Conservation (phyloP, 2,329 filamentous ascomycete genomes). For the Gnomoniopsis sp. region DNA sequence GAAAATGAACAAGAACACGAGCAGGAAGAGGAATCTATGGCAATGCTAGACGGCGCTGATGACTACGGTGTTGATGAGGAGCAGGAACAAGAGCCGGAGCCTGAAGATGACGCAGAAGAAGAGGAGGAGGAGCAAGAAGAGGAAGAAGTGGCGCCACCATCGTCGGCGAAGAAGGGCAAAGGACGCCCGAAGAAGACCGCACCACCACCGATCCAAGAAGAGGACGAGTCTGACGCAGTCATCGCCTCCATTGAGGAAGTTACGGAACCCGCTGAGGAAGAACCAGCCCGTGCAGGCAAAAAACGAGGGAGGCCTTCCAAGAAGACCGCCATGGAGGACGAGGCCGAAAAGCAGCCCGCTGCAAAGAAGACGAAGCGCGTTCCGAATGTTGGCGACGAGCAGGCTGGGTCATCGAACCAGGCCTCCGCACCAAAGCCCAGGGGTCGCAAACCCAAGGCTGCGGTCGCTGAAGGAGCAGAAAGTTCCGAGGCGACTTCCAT, state of each 20-base stretch:
- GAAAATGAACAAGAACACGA: conserved; percentile 28
- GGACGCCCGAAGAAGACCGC: conserved; percentile 14
- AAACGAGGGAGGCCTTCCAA: conserved; percentile 24
- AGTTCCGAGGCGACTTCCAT: conserved; percentile 33
- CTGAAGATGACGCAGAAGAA: too few species aligned
- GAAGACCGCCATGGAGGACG: conserved; percentile 19
- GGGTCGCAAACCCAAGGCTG: conserved; percentile 22
- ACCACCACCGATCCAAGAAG: conserved; percentile 14
- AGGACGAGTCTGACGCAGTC: conserved; percentile 22
- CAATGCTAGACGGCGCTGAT: conserved; percentile 29
- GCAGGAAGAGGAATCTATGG: conserved; percentile 23
- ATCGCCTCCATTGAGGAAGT: conserved; percentile 22
- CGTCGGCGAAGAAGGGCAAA: conserved; percentile 7
- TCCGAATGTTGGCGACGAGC: conserved; percentile 23
- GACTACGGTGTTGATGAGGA: conserved; percentile 33
- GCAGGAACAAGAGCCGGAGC: conserved; percentile 20
- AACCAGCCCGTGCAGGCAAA: conserved; percentile 11
- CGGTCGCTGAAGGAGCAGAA: conserved; percentile 11
- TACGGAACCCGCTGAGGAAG: conserved; percentile 19
- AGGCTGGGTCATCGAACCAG: conserved; percentile 21
- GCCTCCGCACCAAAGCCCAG: conserved; percentile 18
- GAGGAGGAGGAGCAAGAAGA: conserved; percentile 28
- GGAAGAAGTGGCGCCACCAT: conserved; percentile 16
- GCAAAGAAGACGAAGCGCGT: conserved; percentile 22
- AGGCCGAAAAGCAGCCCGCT: conserved; percentile 21